phyloP scores from a whole-genome alignment of 331 rosid species.

The Malus hybrid region DNA sequence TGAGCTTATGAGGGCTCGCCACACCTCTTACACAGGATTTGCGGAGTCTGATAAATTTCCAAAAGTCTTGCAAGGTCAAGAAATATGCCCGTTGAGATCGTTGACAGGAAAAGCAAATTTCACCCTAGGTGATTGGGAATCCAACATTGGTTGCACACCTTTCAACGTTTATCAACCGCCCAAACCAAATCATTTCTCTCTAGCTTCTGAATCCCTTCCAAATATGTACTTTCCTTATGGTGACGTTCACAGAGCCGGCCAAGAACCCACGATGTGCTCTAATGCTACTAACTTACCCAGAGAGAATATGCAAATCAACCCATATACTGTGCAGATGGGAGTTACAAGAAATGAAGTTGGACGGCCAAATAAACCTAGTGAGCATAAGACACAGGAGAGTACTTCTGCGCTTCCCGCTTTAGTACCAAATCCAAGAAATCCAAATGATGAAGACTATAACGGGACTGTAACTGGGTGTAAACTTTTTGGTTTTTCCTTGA shows the following conservation, averaged over 20 bases:
- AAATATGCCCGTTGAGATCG: constrained; percentile 74
- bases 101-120: constrained; percentile 53
- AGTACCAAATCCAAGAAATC: constrained; percentile 37
- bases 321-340: constrained; percentile 42
- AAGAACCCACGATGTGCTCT: constrained; percentile 38
- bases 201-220: constrained; percentile 44
- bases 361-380: constrained; percentile 29
- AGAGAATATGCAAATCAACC: constrained; percentile 36
- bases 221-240: constrained; percentile 51
- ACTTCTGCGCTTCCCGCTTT: constrained; percentile 37
- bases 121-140: constrained; percentile 60
- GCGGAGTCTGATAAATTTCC: constrained; percentile 63
- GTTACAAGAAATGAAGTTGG: constrained; percentile 44
- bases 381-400: constrained; percentile 43
- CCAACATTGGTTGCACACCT: constrained; percentile 40
- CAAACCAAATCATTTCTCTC: constrained; percentile 40
- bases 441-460: constrained; percentile 42
- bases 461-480: constrained; percentile 51
- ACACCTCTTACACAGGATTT: constrained; percentile 60
- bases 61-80: constrained; percentile 99
- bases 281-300: constrained; percentile 36
- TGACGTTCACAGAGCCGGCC: constrained; percentile 50
- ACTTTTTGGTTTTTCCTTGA: constrained; percentile 78
- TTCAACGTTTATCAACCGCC: constrained; percentile 53
- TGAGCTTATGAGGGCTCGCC: constrained; percentile 60